Base-by-base conservation (phyloP, 176 grass and related monocot genomes). In the Ensete ventricosum region DNA sequence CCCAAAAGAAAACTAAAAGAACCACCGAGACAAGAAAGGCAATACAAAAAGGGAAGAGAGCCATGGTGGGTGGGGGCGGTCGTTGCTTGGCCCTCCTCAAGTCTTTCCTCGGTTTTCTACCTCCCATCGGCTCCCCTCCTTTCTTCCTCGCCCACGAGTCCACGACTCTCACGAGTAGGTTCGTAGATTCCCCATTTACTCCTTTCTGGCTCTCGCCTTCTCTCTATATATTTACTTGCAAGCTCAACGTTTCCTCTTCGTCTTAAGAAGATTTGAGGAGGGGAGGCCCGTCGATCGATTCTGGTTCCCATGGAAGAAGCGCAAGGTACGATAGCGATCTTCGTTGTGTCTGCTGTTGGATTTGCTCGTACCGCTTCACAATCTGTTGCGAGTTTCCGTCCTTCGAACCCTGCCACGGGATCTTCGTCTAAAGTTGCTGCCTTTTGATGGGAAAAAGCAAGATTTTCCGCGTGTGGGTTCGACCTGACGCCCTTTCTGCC, bases 301-400 rank as follows among this genome's bases (percentile, higher is more conserved):
- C 12, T 6, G 7, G 34, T 14, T 8, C 21, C 82, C 77, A 96
- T 96, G 89, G 92, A 92, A 79, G 86, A 91, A 67, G 82, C 92
- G 20, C 81, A 87, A 79, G 89, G 92, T 96, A 81, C 1, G 79
- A 19, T 79, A 14, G 60, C 52, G 14, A 26, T 83, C 3, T 24
- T 34, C 54, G 26, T 48, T 79, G 26, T 2, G 13, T 65, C 17
- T 22, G 14, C 34, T 43, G 34, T 43, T 43, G 34, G 34, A 4
- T 43, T 43, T 43, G 34, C 34, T 43, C 4, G 34, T 43, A 6
- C 4, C 34, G 34, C 34, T 43, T 43, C 34, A 11, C 13, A 14
- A 54, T 9, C 53, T 25, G 48, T 16, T 17, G n/a, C 54, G 48
- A 14, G n/a, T 85, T 52, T 29, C 68, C 6, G 43, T 19, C 71